Percentiles rank a stretch among this genome's conserved stretches.
phyloP scores from a whole-genome alignment of 2,329 filamentous ascomycete genomes.

The Biscogniauxia mediterranea region DNA sequence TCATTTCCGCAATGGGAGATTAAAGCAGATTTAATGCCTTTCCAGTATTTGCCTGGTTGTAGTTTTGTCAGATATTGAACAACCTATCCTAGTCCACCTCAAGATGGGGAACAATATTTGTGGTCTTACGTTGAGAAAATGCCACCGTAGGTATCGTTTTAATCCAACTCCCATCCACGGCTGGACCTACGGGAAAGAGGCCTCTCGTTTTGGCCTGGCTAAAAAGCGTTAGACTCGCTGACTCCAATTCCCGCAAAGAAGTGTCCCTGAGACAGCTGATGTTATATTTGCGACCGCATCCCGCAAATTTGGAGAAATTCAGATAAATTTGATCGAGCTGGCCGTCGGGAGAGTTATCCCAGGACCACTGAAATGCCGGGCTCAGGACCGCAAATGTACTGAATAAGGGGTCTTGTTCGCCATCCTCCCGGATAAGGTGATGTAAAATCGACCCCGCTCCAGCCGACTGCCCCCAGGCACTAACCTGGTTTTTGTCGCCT shows the following conservation, averaged over 20 bases:
- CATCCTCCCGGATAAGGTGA: slow-evolving; percentile 45
- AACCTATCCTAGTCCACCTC: no score
- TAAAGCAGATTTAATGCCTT: slow-evolving; percentile 30
- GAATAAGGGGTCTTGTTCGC: slow-evolving; percentile 44
- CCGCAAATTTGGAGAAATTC: slow-evolving; percentile 27
- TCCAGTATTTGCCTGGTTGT: slow-evolving; percentile 35
- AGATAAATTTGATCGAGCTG: slow-evolving; percentile 25
- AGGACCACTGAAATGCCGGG: slow-evolving; percentile 29
- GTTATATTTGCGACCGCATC: slow-evolving; percentile 30
- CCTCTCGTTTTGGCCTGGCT: slow-evolving; percentile 28
- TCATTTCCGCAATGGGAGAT: slow-evolving; percentile 36
- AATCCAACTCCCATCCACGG: slow-evolving; percentile 34
- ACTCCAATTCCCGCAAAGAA: slow-evolving; percentile 25
- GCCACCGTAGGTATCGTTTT: slow-evolving; percentile 33
- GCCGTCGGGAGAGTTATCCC: slow-evolving; percentile 23
- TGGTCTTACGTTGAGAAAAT: slow-evolving; percentile 14
- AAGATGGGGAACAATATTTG: not conserved
- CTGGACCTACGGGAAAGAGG: slow-evolving; percentile 32
- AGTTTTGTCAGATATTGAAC: no score
- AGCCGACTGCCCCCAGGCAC: slow-evolving; percentile 45
- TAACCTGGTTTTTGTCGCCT: slow-evolving; percentile 42
- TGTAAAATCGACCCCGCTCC: slow-evolving; percentile 51
- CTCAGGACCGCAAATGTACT: slow-evolving; percentile 26
- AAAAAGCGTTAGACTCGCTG: slow-evolving; percentile 21
- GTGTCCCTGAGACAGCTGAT: slow-evolving; percentile 12